Evolutionary conservation across 2,329 filamentous ascomycete genomes (phyloP).

Genomic region (Neofusicoccum kwambonambiense): DNA sequence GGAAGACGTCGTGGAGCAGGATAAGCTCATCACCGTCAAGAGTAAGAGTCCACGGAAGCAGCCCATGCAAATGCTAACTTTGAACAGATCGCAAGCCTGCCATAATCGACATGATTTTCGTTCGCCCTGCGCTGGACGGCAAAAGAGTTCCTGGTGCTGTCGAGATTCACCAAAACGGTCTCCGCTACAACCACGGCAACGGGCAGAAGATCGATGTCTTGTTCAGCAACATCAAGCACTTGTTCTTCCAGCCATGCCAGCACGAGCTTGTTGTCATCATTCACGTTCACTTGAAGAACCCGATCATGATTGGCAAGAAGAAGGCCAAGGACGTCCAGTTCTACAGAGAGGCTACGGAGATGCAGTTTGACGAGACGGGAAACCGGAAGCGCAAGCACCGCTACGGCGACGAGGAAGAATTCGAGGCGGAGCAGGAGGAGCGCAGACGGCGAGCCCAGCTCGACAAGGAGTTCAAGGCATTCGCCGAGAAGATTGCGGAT

Average conservation of each 20-base stretch:
- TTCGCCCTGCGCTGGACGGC: conserved; percentile 91
- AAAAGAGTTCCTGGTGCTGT: conserved; percentile 95
- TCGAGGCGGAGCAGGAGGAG: conserved; percentile 97
- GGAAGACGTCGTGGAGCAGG: conserved; percentile 98
- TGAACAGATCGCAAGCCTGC: conserved; percentile 78
- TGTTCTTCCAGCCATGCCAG: conserved; percentile 97
- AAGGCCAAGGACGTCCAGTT: conserved; percentile 99
- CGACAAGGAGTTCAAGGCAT: conserved; percentile 92
- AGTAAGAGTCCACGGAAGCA: conserved; percentile 57
- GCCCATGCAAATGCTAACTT: not conserved
- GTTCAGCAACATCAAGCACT: conserved; percentile 96
- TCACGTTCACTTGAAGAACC: conserved; percentile 95
- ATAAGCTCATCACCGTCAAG: conserved; percentile 92
- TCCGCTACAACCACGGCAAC: conserved; percentile 80
- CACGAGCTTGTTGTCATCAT: conserved; percentile 98
- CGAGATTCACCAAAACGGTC: conserved; percentile 98
- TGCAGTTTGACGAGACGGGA: conserved; percentile 97
- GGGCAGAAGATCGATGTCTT: conserved; percentile 84
- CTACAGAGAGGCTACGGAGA: conserved; percentile 95
- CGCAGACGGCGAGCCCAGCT: conserved; percentile 85
- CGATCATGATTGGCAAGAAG: conserved; percentile 97
- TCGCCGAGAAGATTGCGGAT: conserved; percentile 96
- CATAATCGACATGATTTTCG: conserved; percentile 90
- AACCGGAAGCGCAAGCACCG: conserved; percentile 97
- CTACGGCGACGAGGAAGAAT: conserved; percentile 97